Base-by-base conservation (phyloP, 345 rosid species). In the Brassica cretica region DNA sequence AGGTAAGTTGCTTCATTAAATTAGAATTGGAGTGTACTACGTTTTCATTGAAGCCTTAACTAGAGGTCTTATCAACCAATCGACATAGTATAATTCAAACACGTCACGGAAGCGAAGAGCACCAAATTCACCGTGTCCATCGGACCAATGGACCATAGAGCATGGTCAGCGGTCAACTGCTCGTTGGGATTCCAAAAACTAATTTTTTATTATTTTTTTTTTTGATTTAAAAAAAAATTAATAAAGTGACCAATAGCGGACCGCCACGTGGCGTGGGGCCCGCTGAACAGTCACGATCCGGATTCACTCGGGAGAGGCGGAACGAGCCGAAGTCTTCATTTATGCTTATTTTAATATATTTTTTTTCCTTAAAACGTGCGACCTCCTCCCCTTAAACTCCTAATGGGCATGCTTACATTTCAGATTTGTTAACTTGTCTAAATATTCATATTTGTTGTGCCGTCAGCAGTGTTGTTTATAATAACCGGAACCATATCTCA, bases 81-180 rank as follows among this genome's bases (percentile, higher is more conserved):
- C 18, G 70, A 46, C 55, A 25, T 25, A 25, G 29, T 25, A 25
- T 25, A 25, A 25, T 25, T 25, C 29, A 25, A 25, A 25, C 76
- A 72, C 73, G 81, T 78, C 63, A 58, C 30, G 72, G 41, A 59
- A 72, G 8, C 63, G 9, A 64, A 14, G 39, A 78, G 53, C 21
- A 3, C 29, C 29, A 25, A 25, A 25, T 25, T 25, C 21, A 78
- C 59, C 46, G 53, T 58, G 72, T 58, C 41, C 67, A 78, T 72
- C 81, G 11, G 37, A 77, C 37, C 29, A 25, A 25, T 25, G 29
- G 4, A 71, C 51, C 67, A 39, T 58, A 78, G 21, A 19, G 21
- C 21, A 19, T 19, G 21, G 21, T 1, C 21, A 19, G 21, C 21
- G 21, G 21, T 19, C 1, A 19, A 19, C 21, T 1, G 21, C 21